These are phyloP conservation scores for Leucosporidium yakuticum DNA, from an alignment of 768 basidiomycete species.

Conservation along the genomic window DNA sequence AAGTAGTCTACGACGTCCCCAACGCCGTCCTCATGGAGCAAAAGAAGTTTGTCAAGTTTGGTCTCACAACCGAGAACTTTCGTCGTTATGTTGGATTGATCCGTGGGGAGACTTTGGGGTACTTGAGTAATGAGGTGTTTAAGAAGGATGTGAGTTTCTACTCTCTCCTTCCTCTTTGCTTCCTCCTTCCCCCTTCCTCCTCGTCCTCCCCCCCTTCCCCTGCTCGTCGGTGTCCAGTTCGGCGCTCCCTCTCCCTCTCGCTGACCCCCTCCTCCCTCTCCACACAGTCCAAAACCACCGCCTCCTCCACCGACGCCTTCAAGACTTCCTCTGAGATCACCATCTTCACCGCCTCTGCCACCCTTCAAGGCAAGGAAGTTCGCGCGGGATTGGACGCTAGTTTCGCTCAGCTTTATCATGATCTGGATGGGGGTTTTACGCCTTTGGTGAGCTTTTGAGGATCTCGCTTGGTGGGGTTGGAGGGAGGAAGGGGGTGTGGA, in stretches of 20 bases:
- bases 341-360: constrained; percentile 87
- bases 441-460: constrained; percentile 50
- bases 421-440: constrained; percentile 92
- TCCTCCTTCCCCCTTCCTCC: neutral
- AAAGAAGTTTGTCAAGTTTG: constrained; percentile 96
- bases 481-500: neutral
- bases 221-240: too few species aligned
- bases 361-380: constrained; percentile 88
- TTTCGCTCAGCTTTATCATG: constrained; percentile 76
- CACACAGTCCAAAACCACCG: constrained; percentile 6
- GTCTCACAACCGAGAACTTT: constrained; percentile 86
- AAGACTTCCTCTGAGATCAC: constrained; percentile 77
- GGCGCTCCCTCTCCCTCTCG: too few species aligned
- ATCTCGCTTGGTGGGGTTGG: neutral
- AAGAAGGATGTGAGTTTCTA: constrained; percentile 9
- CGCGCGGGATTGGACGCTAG: constrained; percentile 68
- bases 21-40: constrained; percentile 98
- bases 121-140: constrained; percentile 31
- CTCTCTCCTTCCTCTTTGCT: neutral
- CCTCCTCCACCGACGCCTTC: constrained; percentile 55
- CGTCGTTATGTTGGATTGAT: constrained; percentile 59
- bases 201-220: neutral
- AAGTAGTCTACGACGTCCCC: constrained; percentile 94
- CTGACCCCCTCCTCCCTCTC: too few species aligned
- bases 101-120: constrained; percentile 30